Conservation (phyloP, 2,329 filamentous ascomycete genomes). For the Aspergillus ustus region DNA sequence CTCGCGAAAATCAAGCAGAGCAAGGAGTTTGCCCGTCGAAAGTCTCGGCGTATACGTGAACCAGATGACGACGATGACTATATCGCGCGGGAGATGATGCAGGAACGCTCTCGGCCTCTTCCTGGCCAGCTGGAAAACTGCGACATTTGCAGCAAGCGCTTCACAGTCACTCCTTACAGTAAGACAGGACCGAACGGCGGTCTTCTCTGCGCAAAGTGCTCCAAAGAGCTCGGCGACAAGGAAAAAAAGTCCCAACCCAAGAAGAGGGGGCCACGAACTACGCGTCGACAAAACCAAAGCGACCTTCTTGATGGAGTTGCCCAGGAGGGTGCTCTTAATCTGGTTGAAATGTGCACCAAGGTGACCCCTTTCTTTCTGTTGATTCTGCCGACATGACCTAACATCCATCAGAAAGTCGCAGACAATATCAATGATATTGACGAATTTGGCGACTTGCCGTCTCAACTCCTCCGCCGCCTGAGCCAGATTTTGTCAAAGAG, state of each 20-base stretch:
- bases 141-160: constrained; percentile 80
- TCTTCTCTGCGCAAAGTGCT: constrained; percentile 81
- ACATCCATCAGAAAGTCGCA: constrained; percentile 57
- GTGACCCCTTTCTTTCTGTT: constrained; percentile 26
- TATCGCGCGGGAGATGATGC: constrained; percentile 57
- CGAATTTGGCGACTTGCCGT: constrained; percentile 67
- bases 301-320: constrained; percentile 76
- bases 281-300: constrained; percentile 78
- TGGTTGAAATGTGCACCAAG: constrained; percentile 63
- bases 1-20: constrained; percentile 53
- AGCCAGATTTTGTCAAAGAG: constrained; percentile 69
- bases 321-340: constrained; percentile 47
- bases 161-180: constrained; percentile 90
- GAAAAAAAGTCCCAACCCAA: constrained; percentile 62
- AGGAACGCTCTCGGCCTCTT: constrained; percentile 61
- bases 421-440: constrained; percentile 67
- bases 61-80: constrained; percentile 53
- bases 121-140: constrained; percentile 90
- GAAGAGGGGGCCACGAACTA: constrained; percentile 59
- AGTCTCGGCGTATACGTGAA: constrained; percentile 47
- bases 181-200: constrained; percentile 81
- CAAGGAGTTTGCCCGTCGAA: constrained; percentile 55
- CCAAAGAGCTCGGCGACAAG: constrained; percentile 72
- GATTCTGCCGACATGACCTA: constrained; percentile 17
- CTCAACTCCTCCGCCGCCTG: constrained; percentile 59